phyloP scores from a whole-genome alignment of 805 yeast genomes.

The Torulaspora microellipsoides region DNA sequence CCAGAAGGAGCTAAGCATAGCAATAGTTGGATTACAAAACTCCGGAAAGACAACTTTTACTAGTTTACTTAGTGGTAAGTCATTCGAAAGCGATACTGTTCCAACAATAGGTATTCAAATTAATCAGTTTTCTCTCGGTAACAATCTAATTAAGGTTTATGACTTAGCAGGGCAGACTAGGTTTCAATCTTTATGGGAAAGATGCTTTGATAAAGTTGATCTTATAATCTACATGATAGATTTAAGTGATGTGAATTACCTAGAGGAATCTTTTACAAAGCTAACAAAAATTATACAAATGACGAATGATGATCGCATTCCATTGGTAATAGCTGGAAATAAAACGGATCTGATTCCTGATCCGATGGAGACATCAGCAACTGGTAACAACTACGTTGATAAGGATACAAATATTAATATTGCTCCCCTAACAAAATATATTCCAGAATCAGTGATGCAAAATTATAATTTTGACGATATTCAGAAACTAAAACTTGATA shows the following conservation, averaged over 20 bases:
- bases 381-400: background rate
- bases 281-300: constrained; percentile 15
- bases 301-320: constrained; percentile 21
- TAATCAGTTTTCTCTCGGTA: constrained; percentile 15
- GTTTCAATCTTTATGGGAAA: constrained; percentile 22
- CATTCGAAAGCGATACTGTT: constrained; percentile 22
- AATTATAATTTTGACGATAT: constrained; percentile 19
- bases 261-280: constrained; percentile 14
- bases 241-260: constrained; percentile 18
- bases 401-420: background rate
- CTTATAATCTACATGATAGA: constrained; percentile 22
- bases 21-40: constrained; percentile 22
- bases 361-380: constrained; percentile 1
- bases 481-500: constrained; percentile 13
- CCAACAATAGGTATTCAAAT: constrained; percentile 22
- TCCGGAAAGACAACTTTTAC: constrained; percentile 24
- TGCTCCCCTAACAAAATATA: constrained; percentile 1
- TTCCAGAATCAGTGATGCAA: constrained; percentile 15
- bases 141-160: constrained; percentile 15
- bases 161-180: constrained; percentile 24
- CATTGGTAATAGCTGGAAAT: constrained; percentile 21
- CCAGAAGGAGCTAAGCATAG: constrained; percentile 20
- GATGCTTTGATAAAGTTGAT: constrained; percentile 21
- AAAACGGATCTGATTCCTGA: constrained; percentile 18
- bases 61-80: constrained; percentile 13